These are phyloP conservation scores for Termitomyces bulborhizus DNA, from an alignment of 768 basidiomycete species.

Conservation along the genomic window DNA sequence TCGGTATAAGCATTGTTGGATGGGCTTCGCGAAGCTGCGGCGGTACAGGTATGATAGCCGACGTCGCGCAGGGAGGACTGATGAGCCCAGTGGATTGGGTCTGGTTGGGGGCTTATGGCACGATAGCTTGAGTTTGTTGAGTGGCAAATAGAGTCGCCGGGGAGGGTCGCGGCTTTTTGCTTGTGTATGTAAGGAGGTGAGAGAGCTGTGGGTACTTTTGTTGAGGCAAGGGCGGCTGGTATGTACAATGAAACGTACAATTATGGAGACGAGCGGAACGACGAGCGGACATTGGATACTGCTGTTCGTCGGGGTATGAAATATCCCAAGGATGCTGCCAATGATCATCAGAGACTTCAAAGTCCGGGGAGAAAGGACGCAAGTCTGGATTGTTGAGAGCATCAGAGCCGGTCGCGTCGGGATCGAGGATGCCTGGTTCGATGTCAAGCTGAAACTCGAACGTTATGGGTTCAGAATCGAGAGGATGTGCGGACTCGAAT, in stretches of 20 bases:
- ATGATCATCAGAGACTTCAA: conserved; percentile 14
- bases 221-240: neutral
- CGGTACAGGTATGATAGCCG: conserved; percentile 2
- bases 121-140: conserved; percentile 7
- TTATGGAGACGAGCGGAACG: conserved; percentile 9
- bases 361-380: conserved; percentile 33
- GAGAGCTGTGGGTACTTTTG: neutral
- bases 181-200: conserved; percentile 12
- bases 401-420: conserved; percentile 5
- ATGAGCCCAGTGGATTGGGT: neutral
- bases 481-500: conserved; percentile 48
- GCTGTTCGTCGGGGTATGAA: conserved; percentile 10
- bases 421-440: conserved; percentile 15
- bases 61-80: conserved; percentile 3
- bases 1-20: neutral
- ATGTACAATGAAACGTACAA: conserved; percentile 1
- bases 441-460: conserved; percentile 62
- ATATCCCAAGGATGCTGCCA: conserved; percentile 15
- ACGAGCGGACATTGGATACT: conserved; percentile 1
- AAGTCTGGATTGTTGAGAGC: conserved; percentile 9
- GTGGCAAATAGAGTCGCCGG: conserved; percentile 1
- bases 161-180: conserved; percentile 5
- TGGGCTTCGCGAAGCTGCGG: neutral
- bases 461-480: conserved; percentile 53
- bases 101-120: neutral